Percentiles rank a stretch among this genome's conserved stretches.
Conservation (phyloP, 2,329 filamentous ascomycete genomes). For the Penicillium sumatraense region DNA sequence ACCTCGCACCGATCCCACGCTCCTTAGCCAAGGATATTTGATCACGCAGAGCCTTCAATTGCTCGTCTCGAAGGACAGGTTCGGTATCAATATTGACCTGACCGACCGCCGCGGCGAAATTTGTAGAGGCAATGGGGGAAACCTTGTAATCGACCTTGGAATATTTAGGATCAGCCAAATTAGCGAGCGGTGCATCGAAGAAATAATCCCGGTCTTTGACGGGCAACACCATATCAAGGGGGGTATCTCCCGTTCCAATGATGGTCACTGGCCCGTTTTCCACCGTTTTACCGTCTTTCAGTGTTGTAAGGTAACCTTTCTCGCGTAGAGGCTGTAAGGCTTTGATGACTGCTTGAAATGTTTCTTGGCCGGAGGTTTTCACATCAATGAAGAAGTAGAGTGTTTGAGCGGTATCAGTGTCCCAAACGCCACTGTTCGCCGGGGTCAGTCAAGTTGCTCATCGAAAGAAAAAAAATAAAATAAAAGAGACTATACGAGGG, state of each 20-base stretch:
- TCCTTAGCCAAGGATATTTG: slow-evolving; percentile 60
- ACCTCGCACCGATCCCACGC: slow-evolving; percentile 63
- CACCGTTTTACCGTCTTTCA: slow-evolving; percentile 51
- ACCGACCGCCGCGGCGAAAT: slow-evolving; percentile 52
- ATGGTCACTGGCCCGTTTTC: slow-evolving; percentile 60
- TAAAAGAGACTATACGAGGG: too few relatives aligned
- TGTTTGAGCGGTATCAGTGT: slow-evolving; percentile 60
- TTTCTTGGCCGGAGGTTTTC: slow-evolving; percentile 61
- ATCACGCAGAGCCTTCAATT: slow-evolving; percentile 54
- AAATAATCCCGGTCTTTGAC: slow-evolving; percentile 59
- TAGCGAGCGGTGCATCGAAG: slow-evolving; percentile 61
- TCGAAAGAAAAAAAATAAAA: background rate
- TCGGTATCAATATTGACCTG: slow-evolving; percentile 43
- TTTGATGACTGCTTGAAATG: slow-evolving; percentile 60
- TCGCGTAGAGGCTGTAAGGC: slow-evolving; percentile 62
- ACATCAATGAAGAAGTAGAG: slow-evolving; percentile 69
- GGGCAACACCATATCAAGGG: slow-evolving; percentile 52
- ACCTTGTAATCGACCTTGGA: slow-evolving; percentile 53
- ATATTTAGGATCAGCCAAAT: slow-evolving; percentile 46
- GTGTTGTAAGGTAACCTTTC: slow-evolving; percentile 58
- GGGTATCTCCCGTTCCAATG: slow-evolving; percentile 65
- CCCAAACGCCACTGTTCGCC: slow-evolving; percentile 59
- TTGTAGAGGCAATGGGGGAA: slow-evolving; percentile 59
- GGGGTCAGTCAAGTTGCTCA: slow-evolving; percentile 2
- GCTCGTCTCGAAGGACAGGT: slow-evolving; percentile 36